Conservation (phyloP, 2,329 filamentous ascomycete species). For the Parastagonospora nodorum region DNA sequence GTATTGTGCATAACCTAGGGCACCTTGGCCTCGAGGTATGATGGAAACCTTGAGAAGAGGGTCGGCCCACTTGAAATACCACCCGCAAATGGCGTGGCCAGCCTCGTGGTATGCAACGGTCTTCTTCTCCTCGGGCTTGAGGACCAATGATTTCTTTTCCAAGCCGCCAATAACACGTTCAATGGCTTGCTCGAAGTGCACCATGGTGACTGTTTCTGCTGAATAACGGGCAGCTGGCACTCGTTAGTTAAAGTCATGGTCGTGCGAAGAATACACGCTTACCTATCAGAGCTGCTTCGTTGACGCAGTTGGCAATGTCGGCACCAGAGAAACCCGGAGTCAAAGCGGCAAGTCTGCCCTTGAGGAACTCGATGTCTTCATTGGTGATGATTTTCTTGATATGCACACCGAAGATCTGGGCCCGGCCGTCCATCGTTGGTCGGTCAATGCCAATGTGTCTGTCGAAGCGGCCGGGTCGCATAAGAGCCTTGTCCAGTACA, state of each 20-base stretch:
- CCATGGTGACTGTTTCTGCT: constrained; percentile 81
- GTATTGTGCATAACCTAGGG: constrained; percentile 95
- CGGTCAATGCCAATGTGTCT: constrained; percentile 93
- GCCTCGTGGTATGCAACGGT: constrained; percentile 98
- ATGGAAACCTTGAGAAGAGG: constrained; percentile 98
- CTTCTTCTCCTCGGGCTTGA: constrained; percentile 91
- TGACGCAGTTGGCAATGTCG: constrained; percentile 97
- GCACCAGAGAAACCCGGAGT: constrained; percentile 97
- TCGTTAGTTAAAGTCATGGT: constrained; percentile 47
- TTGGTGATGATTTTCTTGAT: constrained; percentile 91
- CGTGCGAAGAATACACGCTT: constrained; percentile 46
- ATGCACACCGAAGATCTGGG: constrained; percentile 95
- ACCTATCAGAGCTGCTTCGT: constrained; percentile 96
- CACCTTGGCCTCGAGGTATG: constrained; percentile 92
- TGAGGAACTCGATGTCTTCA: constrained; percentile 85
- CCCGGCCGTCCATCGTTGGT: constrained; percentile 94
- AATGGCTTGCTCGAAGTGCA: constrained; percentile 95
- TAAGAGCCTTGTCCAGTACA: constrained; percentile 90
- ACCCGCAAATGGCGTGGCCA: constrained; percentile 96
- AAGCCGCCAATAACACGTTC: constrained; percentile 95
- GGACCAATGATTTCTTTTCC: constrained; percentile 95
- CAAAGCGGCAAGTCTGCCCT: constrained; percentile 85
- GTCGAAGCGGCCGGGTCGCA: constrained; percentile 96
- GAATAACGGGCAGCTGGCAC: constrained; percentile 76
- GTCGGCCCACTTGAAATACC: constrained; percentile 97